Percentiles rank a stretch among this genome's conserved stretches.
phyloP scores from a whole-genome alignment of 2,329 filamentous ascomycete genomes.

The Clonostachys rhizophaga region DNA sequence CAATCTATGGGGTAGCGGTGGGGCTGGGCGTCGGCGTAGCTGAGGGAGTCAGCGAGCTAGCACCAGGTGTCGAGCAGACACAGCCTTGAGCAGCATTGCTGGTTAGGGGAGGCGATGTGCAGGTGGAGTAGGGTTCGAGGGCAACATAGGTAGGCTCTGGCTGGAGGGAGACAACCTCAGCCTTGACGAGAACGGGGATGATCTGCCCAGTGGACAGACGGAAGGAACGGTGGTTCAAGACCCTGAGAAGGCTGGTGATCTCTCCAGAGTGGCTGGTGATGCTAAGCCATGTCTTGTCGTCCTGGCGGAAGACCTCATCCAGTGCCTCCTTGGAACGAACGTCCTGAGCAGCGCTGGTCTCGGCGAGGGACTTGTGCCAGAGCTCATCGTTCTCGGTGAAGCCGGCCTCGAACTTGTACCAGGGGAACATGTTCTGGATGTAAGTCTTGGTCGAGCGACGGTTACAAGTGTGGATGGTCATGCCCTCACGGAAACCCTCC shows the following conservation, averaged over 20 bases:
- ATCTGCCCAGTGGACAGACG: constrained; percentile 60
- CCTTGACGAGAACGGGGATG: constrained; percentile 63
- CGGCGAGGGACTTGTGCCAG: constrained; percentile 34
- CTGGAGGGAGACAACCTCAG: constrained; percentile 31
- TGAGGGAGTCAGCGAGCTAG: no score
- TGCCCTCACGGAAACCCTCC: constrained; percentile 60
- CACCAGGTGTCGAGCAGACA: constrained; percentile 19
- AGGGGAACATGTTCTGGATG: constrained; percentile 47
- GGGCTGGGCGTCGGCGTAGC: no score
- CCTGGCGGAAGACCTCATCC: constrained; percentile 50
- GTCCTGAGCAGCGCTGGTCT: constrained; percentile 42
- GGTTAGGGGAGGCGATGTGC: constrained; percentile 35
- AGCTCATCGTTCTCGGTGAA: constrained; percentile 52
- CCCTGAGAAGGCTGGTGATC: constrained; percentile 44
- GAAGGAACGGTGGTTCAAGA: constrained; percentile 58
- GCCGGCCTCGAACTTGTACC: constrained; percentile 51
- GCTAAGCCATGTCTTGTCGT: constrained; percentile 50
- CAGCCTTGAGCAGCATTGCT: constrained; percentile 34
- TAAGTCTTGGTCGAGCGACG: constrained; percentile 48
- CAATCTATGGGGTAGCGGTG: no score
- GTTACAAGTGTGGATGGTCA: constrained; percentile 67
- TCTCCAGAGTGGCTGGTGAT: constrained; percentile 58
- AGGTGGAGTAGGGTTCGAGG: constrained; percentile 35
- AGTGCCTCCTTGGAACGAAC: constrained; percentile 42
- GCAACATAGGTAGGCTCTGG: constrained; percentile 20